Evolutionary conservation across 768 basidiomycete species (phyloP).

Genomic region (Nevesoporus exiguus): DNA sequence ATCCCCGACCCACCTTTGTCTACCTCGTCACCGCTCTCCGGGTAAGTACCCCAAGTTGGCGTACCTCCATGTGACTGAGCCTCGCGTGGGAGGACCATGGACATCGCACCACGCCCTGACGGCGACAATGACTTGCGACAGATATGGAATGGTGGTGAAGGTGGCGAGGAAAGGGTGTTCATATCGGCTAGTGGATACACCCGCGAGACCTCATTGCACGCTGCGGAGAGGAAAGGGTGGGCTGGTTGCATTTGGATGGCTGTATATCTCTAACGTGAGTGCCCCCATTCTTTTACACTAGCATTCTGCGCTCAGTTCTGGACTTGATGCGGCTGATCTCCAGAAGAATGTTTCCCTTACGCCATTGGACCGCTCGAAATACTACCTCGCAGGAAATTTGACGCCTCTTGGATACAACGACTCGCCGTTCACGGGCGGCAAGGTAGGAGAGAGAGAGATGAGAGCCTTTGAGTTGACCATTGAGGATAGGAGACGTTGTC

Average conservation of each 20-base stretch:
- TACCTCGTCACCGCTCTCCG: not conserved
- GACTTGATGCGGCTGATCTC: conserved; percentile 28
- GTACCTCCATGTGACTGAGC: not conserved
- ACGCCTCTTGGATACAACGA: too few relatives aligned
- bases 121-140: not conserved
- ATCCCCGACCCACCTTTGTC: not conserved
- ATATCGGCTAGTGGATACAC: conserved; percentile 1
- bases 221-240: not conserved
- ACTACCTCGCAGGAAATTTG: too few relatives aligned
- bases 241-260: not conserved
- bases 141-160: not conserved
- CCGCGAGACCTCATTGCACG: not conserved
- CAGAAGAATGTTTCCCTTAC: not conserved
- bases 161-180: not conserved
- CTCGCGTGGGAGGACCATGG: not conserved
- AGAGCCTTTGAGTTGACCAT: not conserved
- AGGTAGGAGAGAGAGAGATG: too few relatives aligned
- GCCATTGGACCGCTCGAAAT: too few relatives aligned
- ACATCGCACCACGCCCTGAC: not conserved
- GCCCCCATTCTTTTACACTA: not conserved
- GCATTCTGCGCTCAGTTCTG: not conserved
- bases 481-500: not conserved
- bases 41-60: not conserved
- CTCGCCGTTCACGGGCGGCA: too few relatives aligned
- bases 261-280: conserved; percentile 4